Conservation (phyloP, 352 stramenopile species). For the Phytophthora cryptogea region DNA sequence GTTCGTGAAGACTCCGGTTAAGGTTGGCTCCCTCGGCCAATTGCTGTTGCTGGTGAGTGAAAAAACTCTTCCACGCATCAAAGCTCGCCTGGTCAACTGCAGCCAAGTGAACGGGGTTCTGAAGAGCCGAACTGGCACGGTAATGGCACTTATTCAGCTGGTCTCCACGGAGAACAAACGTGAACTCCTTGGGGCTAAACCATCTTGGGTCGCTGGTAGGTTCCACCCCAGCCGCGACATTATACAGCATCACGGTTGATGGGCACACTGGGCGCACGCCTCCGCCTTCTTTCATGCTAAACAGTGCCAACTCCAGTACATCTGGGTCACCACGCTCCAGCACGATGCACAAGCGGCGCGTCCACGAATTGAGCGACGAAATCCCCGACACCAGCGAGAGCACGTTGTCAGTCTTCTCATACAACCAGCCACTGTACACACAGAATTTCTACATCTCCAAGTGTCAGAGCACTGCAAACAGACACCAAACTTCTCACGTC, state of each 20-base stretch:
- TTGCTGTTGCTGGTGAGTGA: conserved; percentile 54
- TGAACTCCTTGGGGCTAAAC: conserved; percentile 73
- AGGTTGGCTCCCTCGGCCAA: conserved; percentile 8
- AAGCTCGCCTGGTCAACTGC: conserved; percentile 49
- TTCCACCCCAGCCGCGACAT: conserved; percentile 51
- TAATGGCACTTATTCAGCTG: conserved; percentile 41
- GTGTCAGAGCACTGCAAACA: conserved; percentile 7
- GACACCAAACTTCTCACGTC: background rate
- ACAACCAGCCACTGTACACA: conserved; percentile 66
- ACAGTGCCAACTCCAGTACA: conserved; percentile 76
- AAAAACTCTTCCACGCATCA: conserved; percentile 66
- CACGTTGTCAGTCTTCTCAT: conserved; percentile 66
- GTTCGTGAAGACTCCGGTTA: conserved; percentile 6
- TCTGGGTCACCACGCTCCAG: conserved; percentile 61
- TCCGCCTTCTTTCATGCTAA: conserved; percentile 50
- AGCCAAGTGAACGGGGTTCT: conserved; percentile 61
- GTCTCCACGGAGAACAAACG: conserved; percentile 54
- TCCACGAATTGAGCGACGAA: conserved; percentile 70
- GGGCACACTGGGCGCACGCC: conserved; percentile 55
- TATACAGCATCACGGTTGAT: conserved; percentile 63
- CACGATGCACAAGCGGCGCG: conserved; percentile 66
- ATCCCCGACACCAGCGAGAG: conserved; percentile 62
- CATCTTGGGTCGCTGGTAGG: conserved; percentile 57
- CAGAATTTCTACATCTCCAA: conserved; percentile 46
- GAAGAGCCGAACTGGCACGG: conserved; percentile 32